Evolutionary conservation across 306 rosid species (phyloP).

Genomic region (Pterocarpus santalinus): DNA sequence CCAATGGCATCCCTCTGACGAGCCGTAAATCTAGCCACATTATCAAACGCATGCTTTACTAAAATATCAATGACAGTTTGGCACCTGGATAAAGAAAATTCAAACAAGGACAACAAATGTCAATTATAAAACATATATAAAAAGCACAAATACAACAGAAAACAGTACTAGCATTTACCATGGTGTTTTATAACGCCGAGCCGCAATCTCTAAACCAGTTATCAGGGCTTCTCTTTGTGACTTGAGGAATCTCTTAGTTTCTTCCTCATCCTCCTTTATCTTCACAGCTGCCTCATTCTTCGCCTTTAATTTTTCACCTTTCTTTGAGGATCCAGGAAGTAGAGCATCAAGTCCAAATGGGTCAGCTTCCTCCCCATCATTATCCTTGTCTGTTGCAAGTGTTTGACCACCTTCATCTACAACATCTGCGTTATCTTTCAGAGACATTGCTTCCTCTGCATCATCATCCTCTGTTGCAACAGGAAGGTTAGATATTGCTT

Average conservation of each 20-base stretch:
- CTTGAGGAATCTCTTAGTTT: conserved; percentile 73
- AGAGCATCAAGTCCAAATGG: conserved; percentile 95
- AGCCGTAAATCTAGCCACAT: conserved; percentile 78
- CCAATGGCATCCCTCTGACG: conserved; percentile 80
- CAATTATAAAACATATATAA: conserved; percentile 15
- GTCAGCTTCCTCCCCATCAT: conserved; percentile 62
- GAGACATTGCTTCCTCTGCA: conserved; percentile 70
- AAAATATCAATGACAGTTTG: conserved; percentile 95
- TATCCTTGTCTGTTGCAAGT: conserved; percentile 49
- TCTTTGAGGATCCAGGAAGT: conserved; percentile 66
- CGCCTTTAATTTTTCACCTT: conserved; percentile 64
- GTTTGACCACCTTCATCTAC: conserved; percentile 53
- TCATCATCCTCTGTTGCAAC: conserved; percentile 83
- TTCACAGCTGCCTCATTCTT: conserved; percentile 63
- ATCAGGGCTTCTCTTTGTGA: conserved; percentile 84
- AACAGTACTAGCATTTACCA: conserved; percentile 59
- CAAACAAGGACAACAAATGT: background rate
- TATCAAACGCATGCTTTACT: conserved; percentile 86
- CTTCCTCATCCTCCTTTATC: conserved; percentile 66
- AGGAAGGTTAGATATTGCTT: conserved; percentile 79
- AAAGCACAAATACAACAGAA: background rate
- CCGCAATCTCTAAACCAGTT: conserved; percentile 87
- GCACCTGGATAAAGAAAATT: conserved; percentile 69
- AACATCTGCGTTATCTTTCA: conserved; percentile 51
- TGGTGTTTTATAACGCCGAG: conserved; percentile 80